phyloP scores from a whole-genome alignment of 2,329 filamentous ascomycete genomes.

The Talaromyces sp. region DNA sequence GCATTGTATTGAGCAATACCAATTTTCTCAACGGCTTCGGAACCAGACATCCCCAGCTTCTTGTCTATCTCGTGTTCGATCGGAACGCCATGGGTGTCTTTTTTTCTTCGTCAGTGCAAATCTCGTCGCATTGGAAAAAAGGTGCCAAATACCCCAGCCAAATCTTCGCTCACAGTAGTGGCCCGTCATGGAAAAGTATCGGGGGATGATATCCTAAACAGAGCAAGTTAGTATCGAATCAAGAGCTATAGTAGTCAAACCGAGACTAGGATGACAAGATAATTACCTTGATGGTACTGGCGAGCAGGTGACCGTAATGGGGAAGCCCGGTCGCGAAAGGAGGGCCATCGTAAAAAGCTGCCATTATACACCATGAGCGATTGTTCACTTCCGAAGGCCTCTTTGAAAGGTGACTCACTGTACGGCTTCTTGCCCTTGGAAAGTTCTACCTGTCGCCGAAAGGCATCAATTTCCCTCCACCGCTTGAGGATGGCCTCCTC shows the following conservation, averaged over 20 bases:
- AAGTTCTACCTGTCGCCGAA: slow-evolving; percentile 80
- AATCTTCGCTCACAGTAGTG: slow-evolving; percentile 88
- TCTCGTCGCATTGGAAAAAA: not conserved
- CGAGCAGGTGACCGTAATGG: slow-evolving; percentile 73
- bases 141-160: slow-evolving; percentile 58
- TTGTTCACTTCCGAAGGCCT: not conserved
- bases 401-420: slow-evolving; percentile 13
- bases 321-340: slow-evolving; percentile 70
- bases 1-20: slow-evolving; percentile 87
- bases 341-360: slow-evolving; percentile 86
- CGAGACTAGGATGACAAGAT: not conserved
- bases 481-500: slow-evolving; percentile 78
- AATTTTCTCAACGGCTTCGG: slow-evolving; percentile 79
- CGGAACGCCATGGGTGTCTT: slow-evolving; percentile 83
- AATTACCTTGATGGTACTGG: slow-evolving; percentile 76
- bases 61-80: slow-evolving; percentile 99
- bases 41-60: slow-evolving; percentile 82
- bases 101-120: slow-evolving; percentile 1
- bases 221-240: not conserved
- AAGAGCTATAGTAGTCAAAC: not conserved
- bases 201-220: slow-evolving; percentile 72
- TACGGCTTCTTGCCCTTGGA: slow-evolving; percentile 78
- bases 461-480: slow-evolving; percentile 92
- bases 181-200: slow-evolving; percentile 97
- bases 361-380: not conserved